A percentile compares a stretch with the other conserved stretches of the same genome.
Conservation (phyloP, 768 basidiomycete genomes). For the Leccinum subgranulosum region DNA sequence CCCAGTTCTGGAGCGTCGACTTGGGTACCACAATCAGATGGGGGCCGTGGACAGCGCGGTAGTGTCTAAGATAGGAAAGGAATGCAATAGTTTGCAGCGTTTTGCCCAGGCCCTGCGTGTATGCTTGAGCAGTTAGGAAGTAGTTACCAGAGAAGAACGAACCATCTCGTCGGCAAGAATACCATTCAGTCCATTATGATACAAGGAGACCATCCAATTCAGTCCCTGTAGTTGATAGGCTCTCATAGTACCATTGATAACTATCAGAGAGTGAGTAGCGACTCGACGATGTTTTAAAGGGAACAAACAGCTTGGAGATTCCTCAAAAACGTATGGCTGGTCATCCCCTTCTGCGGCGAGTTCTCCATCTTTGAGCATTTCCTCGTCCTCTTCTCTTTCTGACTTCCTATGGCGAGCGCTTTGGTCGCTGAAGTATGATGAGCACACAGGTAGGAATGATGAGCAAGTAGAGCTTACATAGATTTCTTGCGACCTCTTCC, state of each 20-base stretch:
- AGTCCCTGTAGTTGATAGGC: slow-evolving; percentile 93
- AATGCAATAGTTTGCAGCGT: slow-evolving; percentile 98
- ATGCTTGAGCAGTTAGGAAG: slow-evolving; percentile 1
- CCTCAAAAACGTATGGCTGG: slow-evolving; percentile 91
- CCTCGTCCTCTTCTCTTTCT: slow-evolving; percentile 98
- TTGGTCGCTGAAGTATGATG: slow-evolving; percentile 51
- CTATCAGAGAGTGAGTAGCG: slow-evolving; percentile 39
- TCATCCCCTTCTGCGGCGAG: slow-evolving; percentile 78
- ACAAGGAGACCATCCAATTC: slow-evolving; percentile 95
- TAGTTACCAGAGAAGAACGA: slow-evolving; percentile 9
- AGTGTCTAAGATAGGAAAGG: slow-evolving; percentile 89
- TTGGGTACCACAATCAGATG: slow-evolving; percentile 99
- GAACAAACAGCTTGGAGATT: slow-evolving; percentile 80
- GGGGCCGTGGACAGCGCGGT: slow-evolving; percentile 70
- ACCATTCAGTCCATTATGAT: slow-evolving; percentile 95
- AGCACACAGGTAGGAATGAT: neutral
- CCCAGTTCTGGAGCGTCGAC: slow-evolving; percentile 96
- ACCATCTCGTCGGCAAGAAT: slow-evolving; percentile 98
- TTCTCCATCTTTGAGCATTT: slow-evolving; percentile 85
- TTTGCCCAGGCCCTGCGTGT: slow-evolving; percentile 85
- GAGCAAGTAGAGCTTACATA: slow-evolving; percentile 41
- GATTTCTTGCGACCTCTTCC: slow-evolving; percentile 85
- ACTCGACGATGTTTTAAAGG: neutral
- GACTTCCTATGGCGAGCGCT: slow-evolving; percentile 86
- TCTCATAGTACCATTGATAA: slow-evolving; percentile 87